Base-by-base conservation (phyloP, 306 rosid genomes). In the Mimosa bimucronata region DNA sequence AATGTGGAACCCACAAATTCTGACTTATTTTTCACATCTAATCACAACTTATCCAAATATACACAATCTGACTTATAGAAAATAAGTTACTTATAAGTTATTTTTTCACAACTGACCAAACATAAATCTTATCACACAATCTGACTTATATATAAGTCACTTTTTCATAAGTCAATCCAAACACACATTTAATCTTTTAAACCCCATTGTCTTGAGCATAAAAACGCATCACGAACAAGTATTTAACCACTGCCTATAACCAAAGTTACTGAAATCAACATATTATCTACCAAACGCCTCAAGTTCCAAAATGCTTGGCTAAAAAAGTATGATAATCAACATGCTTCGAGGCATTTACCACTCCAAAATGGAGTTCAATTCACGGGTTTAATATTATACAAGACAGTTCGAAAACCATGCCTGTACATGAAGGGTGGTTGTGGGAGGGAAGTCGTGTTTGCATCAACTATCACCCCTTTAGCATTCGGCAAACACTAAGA, bases 401-500 rank as follows among this genome's bases (percentile, higher is more conserved):
- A 58, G 64, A 21, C 31, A 25, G 65, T 25, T 58, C 16, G 21
- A 58, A 67, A 38, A 9, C 14, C 9, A 67, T 29, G 23, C 58
- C 58, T 50, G 4, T 50, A 62, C 0, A 29, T 16, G 23, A 19
- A 37, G 72, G 19, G 46, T 19, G 70, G 75, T 45, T 37, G 79
- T 52, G 37, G 74, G 55, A 34, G 11, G 55, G 48, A 46, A 58
- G 58, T 85, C 75, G 52, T 30, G 6, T 26, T 41, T 62, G 72
- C 44, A 69, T 29, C 74, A 53, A 41, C 76, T 57, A 75, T 77
- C 73, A 68, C 74, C 76, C 41, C 44, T 61, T 66, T 53, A 74
- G 70, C 83, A 80, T 61, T 79, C 55, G 38, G 64, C 44, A 42
- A 76, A 80, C 66, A 31, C 44, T 30, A 48, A 68, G 78, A 62